Conservation (phyloP, 306 rosid genomes). For the Vigna hirtella region DNA sequence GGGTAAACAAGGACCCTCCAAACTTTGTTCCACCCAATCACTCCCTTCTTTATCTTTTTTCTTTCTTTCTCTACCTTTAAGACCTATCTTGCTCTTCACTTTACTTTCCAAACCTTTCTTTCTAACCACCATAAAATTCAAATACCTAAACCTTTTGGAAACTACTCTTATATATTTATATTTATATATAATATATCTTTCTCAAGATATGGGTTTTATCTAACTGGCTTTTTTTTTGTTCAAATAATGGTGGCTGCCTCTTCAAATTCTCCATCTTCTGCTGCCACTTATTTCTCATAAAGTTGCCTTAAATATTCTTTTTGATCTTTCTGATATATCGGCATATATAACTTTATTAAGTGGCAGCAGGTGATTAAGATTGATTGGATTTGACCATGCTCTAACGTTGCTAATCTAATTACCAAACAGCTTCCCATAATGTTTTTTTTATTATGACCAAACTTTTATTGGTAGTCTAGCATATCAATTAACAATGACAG, state of each 20-base stretch:
- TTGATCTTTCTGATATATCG: slow-evolving; percentile 30
- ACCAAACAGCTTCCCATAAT: no score
- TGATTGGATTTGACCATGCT: slow-evolving; percentile 30
- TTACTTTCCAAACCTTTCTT: slow-evolving; percentile 68
- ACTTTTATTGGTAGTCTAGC: no score
- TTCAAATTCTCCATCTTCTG: slow-evolving; percentile 38
- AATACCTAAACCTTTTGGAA: slow-evolving; percentile 56
- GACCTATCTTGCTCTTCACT: slow-evolving; percentile 53
- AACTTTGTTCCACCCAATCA: slow-evolving; percentile 56
- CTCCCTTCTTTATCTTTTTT: slow-evolving; percentile 45
- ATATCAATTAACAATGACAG: not conserved
- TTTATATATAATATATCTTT: no score
- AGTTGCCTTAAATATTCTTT: slow-evolving; percentile 44
- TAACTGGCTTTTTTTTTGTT: slow-evolving; percentile 11
- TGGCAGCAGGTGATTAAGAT: slow-evolving; percentile 37
- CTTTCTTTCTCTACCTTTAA: slow-evolving; percentile 45
- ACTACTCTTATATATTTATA: slow-evolving; percentile 48
- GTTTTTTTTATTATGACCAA: not conserved
- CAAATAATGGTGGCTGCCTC: slow-evolving; percentile 43
- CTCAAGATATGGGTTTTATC: slow-evolving; percentile 43
- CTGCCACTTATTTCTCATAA: slow-evolving; percentile 43
- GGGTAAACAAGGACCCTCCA: slow-evolving; percentile 45
- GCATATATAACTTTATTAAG: slow-evolving; percentile 39
- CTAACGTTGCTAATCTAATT: not conserved
- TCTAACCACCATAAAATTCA: slow-evolving; percentile 51